phyloP scores from a whole-genome alignment of 148 eudicot genomes.

The Bassia scoparia region DNA sequence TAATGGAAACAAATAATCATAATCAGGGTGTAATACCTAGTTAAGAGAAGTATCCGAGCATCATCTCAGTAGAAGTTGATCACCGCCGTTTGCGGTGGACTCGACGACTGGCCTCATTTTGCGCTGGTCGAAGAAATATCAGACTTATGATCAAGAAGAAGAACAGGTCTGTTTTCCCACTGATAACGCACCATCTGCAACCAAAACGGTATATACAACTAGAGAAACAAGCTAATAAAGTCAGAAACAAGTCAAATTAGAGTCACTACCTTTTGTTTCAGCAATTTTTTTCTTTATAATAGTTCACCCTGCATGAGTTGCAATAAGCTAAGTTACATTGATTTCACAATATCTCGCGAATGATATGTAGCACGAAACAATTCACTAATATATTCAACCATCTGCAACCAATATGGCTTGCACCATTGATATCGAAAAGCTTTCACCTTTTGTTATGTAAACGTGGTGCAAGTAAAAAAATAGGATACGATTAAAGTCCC shows the following conservation, averaged over 20 bases:
- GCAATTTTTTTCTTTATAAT: conserved; percentile 41
- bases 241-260: neutral
- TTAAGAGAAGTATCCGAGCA: conserved; percentile 51
- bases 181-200: conserved; percentile 38
- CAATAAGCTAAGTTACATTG: neutral
- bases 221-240: neutral
- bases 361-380: neutral
- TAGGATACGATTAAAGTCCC: too few species aligned
- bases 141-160: conserved; percentile 7
- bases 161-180: conserved; percentile 26
- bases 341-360: too few species aligned
- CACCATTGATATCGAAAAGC: too few species aligned
- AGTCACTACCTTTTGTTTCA: conserved; percentile 39
- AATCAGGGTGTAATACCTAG: too few species aligned
- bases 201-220: neutral
- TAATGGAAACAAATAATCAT: too few species aligned
- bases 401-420: too few species aligned
- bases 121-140: conserved; percentile 2
- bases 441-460: too few species aligned
- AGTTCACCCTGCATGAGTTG: conserved; percentile 37
- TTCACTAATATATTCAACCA: too few species aligned
- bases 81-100: conserved; percentile 34
- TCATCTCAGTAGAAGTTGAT: conserved; percentile 47
- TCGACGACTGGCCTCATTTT: conserved; percentile 50
- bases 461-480: too few species aligned